A percentile compares a stretch with the other conserved stretches of the same genome.
These are phyloP conservation scores for Diplodia sapinea DNA, from an alignment of 2,329 filamentous ascomycete genomes.

Conservation along the genomic window DNA sequence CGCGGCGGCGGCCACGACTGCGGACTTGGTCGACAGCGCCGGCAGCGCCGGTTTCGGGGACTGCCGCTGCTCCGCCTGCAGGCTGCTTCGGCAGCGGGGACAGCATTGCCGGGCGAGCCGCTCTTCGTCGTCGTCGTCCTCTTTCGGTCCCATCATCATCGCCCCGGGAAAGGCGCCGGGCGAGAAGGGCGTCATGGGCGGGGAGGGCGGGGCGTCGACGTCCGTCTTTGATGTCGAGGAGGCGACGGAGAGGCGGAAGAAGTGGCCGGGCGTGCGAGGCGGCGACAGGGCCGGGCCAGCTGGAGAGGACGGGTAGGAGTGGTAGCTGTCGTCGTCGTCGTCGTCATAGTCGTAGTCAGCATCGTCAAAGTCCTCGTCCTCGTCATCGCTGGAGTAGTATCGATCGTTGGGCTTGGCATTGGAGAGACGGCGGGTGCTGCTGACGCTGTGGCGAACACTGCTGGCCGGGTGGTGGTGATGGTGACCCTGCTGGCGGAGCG, in stretches of 20 bases:
- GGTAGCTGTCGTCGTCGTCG: not conserved
- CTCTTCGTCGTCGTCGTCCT: too few relatives aligned
- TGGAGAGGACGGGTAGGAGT: not conserved
- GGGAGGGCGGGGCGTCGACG: slow-evolving; percentile 37
- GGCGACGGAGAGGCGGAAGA: slow-evolving; percentile 32
- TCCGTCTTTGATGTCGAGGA: slow-evolving; percentile 36
- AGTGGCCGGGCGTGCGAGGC: not conserved
- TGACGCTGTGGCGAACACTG: not conserved
- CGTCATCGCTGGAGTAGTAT: not conserved
- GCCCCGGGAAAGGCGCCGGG: slow-evolving; percentile 22
- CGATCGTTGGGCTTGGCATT: not conserved
- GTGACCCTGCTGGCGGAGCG: not conserved
- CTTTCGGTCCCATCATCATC: too few relatives aligned
- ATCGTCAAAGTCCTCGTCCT: not conserved
- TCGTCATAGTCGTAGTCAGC: not conserved
- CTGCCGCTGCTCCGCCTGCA: not conserved
- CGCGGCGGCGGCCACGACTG: not conserved
- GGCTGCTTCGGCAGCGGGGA: slow-evolving; percentile 1
- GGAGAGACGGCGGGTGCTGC: not conserved
- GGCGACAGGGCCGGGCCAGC: not conserved
- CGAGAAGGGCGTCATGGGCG: slow-evolving; percentile 31
- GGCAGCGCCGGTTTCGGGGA: not conserved
- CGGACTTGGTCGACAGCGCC: not conserved
- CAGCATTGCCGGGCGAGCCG: not conserved
- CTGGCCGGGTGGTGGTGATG: not conserved